Base-by-base conservation (phyloP, 768 basidiomycete genomes). In the Jaapia argillacea region DNA sequence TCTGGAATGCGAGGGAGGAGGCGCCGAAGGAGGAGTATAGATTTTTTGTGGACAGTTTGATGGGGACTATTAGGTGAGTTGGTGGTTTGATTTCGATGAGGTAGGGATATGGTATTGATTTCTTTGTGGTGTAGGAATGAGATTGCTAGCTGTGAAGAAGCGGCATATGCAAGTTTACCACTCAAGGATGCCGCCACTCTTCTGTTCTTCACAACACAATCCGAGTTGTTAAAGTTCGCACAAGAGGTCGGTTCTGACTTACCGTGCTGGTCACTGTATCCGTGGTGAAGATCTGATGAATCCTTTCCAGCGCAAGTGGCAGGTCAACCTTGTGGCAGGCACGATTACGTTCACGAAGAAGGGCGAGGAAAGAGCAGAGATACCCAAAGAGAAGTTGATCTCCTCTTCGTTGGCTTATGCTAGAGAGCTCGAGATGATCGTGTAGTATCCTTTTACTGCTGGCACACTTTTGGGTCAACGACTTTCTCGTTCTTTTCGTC, bases 81-180 rank as follows among this genome's bases (percentile, higher is more conserved):
- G 2, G 23, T 40, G 40, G 13, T 43, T 4, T 22, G 36, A n/a
- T 6, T 22, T 28, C 13, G 21, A 3, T 5, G 3, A 16, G 41
- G 13, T 23, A 6, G 10, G 28, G 35, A 31, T 37, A 4, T n/a
- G 10, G 2, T n/a, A 27, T 23, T 27, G n/a, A 24, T 31, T 4
- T 27, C 21, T 42, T 22, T 40, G 16, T 46, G n/a, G 21, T 24
- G 24, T 38, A 97, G 94, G 54, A 90, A 87, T 55, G 94, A 99
- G 68, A 99, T 99, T 53, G 94, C 94, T 12, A 87, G 88, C 54
- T 97, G 93, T 54, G 89, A 96, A 61, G 92, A 97, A 61, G 71
- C 82, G 14, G 93, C 94, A 4, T 99, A 99, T 50, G 81, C 87
- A 50, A 90, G 84, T 47, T 68, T 99, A 28, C 92, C 93, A 0